These are phyloP conservation scores for Mediolabrus comicus DNA, from an alignment of 108 stramenopile genomes.

Conservation along the genomic window DNA sequence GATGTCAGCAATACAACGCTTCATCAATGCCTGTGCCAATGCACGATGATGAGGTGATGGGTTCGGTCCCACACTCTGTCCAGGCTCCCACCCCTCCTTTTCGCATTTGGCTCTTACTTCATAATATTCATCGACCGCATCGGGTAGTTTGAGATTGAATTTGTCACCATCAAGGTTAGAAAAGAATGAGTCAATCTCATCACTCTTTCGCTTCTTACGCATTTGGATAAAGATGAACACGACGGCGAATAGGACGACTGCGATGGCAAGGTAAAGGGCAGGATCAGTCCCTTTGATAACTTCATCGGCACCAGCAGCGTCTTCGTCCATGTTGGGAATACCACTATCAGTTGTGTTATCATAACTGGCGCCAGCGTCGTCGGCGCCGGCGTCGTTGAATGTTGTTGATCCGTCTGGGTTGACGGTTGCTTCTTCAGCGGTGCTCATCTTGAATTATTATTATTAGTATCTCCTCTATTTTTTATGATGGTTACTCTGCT, in stretches of 20 bases:
- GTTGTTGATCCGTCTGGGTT: slow-evolving; percentile 83
- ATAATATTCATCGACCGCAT: slow-evolving; percentile 86
- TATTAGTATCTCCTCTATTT: background rate
- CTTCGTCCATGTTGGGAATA: slow-evolving; percentile 30
- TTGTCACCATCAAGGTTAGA: slow-evolving; percentile 80
- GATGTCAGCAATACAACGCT: slow-evolving; percentile 89
- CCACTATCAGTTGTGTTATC: slow-evolving; percentile 22
- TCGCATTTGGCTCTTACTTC: slow-evolving; percentile 72
- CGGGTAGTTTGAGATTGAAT: slow-evolving; percentile 89
- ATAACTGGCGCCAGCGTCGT: slow-evolving; percentile 6
- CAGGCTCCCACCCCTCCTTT: slow-evolving; percentile 79
- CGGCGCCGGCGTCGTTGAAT: slow-evolving; percentile 44
- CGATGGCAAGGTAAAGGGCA: slow-evolving; percentile 70
- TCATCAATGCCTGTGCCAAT: slow-evolving; percentile 90
- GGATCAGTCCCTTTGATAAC: slow-evolving; percentile 66
- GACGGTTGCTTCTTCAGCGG: slow-evolving; percentile 53
- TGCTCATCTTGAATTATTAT: slow-evolving; percentile 21
- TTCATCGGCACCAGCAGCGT: slow-evolving; percentile 31
- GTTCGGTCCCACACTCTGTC: slow-evolving; percentile 35
- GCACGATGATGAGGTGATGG: slow-evolving; percentile 56
- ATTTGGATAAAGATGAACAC: slow-evolving; percentile 52
- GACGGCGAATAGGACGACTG: slow-evolving; percentile 46
- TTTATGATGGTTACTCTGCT: background rate
- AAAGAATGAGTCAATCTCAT: slow-evolving; percentile 79
- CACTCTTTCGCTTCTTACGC: slow-evolving; percentile 47